A percentile compares a stretch with the other conserved stretches of the same genome.
Conservation (phyloP, 2,329 filamentous ascomycete genomes). For the Exophiala sp. region DNA sequence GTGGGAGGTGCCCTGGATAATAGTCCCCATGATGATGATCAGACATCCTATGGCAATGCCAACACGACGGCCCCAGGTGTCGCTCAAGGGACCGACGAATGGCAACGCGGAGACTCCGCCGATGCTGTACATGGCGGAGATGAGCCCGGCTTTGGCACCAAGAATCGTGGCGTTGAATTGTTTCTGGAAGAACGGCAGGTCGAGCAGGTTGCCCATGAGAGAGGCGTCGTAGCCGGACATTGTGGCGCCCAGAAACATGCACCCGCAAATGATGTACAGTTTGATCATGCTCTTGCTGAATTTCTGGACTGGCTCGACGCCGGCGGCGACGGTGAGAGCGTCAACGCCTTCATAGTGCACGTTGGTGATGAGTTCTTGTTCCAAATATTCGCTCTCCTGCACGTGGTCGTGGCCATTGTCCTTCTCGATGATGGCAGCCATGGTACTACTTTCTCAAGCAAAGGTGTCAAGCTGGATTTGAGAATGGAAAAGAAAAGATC, state of each 20-base stretch:
- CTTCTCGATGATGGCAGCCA: too few species aligned
- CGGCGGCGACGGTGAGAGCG: too few species aligned
- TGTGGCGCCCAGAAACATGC: constrained; percentile 2
- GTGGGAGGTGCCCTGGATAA: constrained; percentile 30
- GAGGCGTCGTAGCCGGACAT: constrained; percentile 3
- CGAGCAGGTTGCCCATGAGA: neutral
- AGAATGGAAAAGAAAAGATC: too few species aligned
- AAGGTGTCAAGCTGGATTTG: too few species aligned
- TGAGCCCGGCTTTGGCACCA: neutral
- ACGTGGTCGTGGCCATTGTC: too few species aligned
- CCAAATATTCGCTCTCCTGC: too few species aligned
- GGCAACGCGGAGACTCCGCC: neutral
- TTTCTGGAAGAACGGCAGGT: neutral
- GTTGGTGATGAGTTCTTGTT: too few species aligned
- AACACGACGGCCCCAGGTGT: constrained; percentile 27
- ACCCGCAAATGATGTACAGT: constrained; percentile 1
- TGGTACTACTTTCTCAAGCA: too few species aligned
- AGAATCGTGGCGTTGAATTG: constrained; percentile 1
- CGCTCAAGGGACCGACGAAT: neutral
- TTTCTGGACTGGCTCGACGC: too few species aligned
- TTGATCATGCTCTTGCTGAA: constrained; percentile 1
- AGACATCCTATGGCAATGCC: constrained; percentile 44
- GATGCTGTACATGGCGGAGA: neutral
- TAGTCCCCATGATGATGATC: constrained; percentile 31
- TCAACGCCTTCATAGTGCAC: too few species aligned